Base-by-base conservation (phyloP, 2,329 filamentous ascomycete genomes). In the Penicillium digitatum region DNA sequence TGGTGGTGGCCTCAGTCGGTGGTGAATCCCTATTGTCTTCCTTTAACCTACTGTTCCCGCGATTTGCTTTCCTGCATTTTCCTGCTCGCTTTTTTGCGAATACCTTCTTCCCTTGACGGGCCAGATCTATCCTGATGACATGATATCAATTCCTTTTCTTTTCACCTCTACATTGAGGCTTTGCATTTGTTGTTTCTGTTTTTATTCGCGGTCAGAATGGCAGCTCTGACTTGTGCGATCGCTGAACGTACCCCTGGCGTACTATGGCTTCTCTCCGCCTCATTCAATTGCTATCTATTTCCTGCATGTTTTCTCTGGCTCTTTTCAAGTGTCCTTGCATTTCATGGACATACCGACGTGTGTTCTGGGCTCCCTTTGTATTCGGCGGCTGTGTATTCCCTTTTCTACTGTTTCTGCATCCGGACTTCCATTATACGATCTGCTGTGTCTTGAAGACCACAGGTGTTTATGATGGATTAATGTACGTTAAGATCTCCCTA, bases 1-100 rank as follows among this genome's bases (percentile, higher is more conserved):
- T 76, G 78, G 79, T 73, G 84, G 83, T 72, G 80, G 78, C 38
- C 86, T 86, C 74, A 79, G 81, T 70, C 81, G 87, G 72, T 91
- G 87, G 87, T 90, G 79, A 77, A 52, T 26, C 20, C 26, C 37
- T 24, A 42, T 20, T 37, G 44, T 42, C 32, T 24, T 34, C 26
- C 37, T 65, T 50, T 60, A 43, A 62, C 55, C 56, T 59, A 48
- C 56, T 47, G 51, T 61, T 56, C 55, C 58, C 58, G 58, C 63
- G 56, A 57, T 61, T 56, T 61, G 10, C 35, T 57, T 55, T 60
- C 54, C 55, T 62, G 57, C 64, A 60, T 58, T 59, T 59, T 56
- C 48, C 53, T 62, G 51, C 24, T 54, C 37, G 39, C 53, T 32
- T 31, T 51, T 53, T 38, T 55, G 42, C 56, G 35, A 57, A 64